phyloP scores from a whole-genome alignment of 257 asterid genomes.

The Scutellaria barbata region DNA sequence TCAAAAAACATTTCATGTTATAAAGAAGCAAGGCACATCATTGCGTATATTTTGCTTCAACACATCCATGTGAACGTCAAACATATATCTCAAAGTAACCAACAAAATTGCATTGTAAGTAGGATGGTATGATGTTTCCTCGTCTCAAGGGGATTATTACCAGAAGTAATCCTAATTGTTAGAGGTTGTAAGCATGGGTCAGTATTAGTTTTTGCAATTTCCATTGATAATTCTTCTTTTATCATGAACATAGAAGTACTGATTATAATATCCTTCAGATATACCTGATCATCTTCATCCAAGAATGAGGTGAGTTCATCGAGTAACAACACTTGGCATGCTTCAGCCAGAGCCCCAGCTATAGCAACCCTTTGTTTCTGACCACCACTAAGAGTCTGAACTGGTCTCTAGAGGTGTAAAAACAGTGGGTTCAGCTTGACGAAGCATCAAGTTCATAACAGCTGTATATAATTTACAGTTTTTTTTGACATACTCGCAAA shows the following conservation, averaged over 20 bases:
- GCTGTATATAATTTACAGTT: slow-evolving; percentile 6
- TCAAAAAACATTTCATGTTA: too few relatives aligned
- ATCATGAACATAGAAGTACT: neutral
- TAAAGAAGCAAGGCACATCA: neutral
- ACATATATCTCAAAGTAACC: too few relatives aligned
- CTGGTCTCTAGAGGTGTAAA: slow-evolving; percentile 66
- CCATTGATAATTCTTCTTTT: neutral
- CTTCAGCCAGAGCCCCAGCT: slow-evolving; percentile 98
- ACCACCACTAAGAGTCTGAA: slow-evolving; percentile 98
- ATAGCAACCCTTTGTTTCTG: slow-evolving; percentile 98
- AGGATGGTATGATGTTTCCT: neutral
- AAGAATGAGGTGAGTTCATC: slow-evolving; percentile 96
- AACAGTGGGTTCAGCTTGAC: slow-evolving; percentile 17
- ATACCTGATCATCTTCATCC: slow-evolving; percentile 96
- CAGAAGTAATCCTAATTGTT: neutral
- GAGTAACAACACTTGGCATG: slow-evolving; percentile 85
- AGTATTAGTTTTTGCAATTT: neutral
- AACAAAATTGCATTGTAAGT: too few relatives aligned
- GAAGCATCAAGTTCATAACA: slow-evolving; percentile 9
- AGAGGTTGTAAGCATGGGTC: too few relatives aligned
- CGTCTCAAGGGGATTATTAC: neutral
- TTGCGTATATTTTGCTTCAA: too few relatives aligned
- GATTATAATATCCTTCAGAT: too few relatives aligned
- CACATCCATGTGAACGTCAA: too few relatives aligned
- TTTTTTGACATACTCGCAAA: slow-evolving; percentile 62